Percentiles rank a stretch among this genome's conserved stretches.
Conservation (phyloP, 139 green algal genomes). For the Chloropicon primus region DNA sequence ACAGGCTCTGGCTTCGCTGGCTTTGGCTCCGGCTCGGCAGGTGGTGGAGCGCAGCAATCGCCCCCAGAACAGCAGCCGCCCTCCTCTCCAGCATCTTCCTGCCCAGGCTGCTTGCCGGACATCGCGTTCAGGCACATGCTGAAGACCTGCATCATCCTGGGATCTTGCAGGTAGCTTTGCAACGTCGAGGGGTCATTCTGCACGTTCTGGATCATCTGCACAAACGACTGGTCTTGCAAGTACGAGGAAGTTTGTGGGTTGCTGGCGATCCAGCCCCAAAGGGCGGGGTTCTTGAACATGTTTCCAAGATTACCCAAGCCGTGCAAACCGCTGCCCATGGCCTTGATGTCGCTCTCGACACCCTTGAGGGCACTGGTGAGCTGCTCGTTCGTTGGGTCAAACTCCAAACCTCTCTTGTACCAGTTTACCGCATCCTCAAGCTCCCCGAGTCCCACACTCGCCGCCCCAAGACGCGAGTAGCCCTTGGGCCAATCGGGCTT, state of each 20-base stretch:
- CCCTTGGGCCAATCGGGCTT: slow-evolving; percentile 89
- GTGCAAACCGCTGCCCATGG: neutral
- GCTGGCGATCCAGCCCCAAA: neutral
- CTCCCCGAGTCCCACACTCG: slow-evolving; percentile 49
- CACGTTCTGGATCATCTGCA: neutral
- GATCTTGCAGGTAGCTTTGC: slow-evolving; percentile 16
- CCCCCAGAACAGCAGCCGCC: slow-evolving; percentile 12
- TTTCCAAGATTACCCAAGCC: neutral
- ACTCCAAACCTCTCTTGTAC: slow-evolving; percentile 61
- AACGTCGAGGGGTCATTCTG: neutral
- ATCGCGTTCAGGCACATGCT: slow-evolving; percentile 29
- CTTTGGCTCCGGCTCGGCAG: slow-evolving; percentile 15
- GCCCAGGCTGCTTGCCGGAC: slow-evolving; percentile 6
- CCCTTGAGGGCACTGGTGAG: neutral
- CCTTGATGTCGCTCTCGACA: neutral
- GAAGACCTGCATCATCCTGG: slow-evolving; percentile 32
- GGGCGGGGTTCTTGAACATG: neutral
- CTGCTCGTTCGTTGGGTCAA: slow-evolving; percentile 58
- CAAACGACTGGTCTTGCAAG: neutral
- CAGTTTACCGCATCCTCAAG: slow-evolving; percentile 57
- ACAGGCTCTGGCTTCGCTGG: neutral
- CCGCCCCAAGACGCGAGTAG: slow-evolving; percentile 80
- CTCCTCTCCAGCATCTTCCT: slow-evolving; percentile 9
- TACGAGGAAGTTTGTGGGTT: slow-evolving; percentile 5
- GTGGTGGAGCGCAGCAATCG: slow-evolving; percentile 7